Evolutionary conservation across 2,329 filamentous ascomycete genomes (phyloP).

Genomic region (Macrophomina tecta): DNA sequence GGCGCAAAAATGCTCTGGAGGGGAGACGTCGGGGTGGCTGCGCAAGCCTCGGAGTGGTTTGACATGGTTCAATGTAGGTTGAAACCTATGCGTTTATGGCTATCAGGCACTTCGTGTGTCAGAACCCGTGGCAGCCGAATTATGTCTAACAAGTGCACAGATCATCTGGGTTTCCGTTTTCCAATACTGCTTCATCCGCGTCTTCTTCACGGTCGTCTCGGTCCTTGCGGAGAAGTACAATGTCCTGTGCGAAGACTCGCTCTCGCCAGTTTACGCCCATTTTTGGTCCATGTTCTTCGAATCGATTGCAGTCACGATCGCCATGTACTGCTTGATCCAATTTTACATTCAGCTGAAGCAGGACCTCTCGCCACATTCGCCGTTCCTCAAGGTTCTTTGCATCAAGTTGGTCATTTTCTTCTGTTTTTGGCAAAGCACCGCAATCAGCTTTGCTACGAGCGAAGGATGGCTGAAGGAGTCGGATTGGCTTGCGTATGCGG

Average conservation of each 20-base stretch:
- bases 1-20: slow-evolving; percentile 73
- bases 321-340: slow-evolving; percentile 88
- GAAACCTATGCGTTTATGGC: slow-evolving; percentile 2
- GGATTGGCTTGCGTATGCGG: slow-evolving; percentile 69
- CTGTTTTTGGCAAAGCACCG: slow-evolving; percentile 78
- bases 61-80: slow-evolving; percentile 81
- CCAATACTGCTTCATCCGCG: slow-evolving; percentile 83
- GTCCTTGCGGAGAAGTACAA: slow-evolving; percentile 73
- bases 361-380: slow-evolving; percentile 70
- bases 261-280: slow-evolving; percentile 79
- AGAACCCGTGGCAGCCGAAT: slow-evolving; percentile 2
- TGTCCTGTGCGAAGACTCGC: slow-evolving; percentile 78
- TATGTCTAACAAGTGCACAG: slow-evolving; percentile 37
- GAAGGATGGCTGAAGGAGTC: slow-evolving; percentile 69
- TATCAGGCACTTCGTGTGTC: slow-evolving; percentile 9
- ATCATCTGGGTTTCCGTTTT: slow-evolving; percentile 82
- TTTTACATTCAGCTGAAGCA: slow-evolving; percentile 80
- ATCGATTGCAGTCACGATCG: slow-evolving; percentile 73
- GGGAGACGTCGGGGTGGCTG: slow-evolving; percentile 68
- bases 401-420: slow-evolving; percentile 94
- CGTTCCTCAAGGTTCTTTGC: slow-evolving; percentile 80
- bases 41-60: slow-evolving; percentile 79
- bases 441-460: slow-evolving; percentile 66
- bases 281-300: slow-evolving; percentile 81
- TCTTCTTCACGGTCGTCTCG: slow-evolving; percentile 78